phyloP scores from a whole-genome alignment of 306 rosid species.

The Fragaria iinumae region DNA sequence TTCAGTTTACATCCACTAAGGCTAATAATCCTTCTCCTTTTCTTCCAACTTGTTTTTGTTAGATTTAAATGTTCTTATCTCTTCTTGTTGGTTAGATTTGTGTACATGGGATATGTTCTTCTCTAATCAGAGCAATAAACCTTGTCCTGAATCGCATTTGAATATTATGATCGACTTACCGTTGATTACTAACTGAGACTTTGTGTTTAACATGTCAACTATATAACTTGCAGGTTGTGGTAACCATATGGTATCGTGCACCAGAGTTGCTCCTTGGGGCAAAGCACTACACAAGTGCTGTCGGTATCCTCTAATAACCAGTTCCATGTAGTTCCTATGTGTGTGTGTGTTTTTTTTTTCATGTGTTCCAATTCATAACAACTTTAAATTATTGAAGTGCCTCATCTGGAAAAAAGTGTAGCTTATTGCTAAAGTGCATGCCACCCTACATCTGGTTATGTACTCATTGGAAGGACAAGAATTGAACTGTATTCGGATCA shows the following conservation, averaged over 20 bases:
- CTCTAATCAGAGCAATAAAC: neutral
- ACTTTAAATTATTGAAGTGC: no score
- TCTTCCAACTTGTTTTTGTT: neutral
- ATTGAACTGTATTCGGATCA: neutral
- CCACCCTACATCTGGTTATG: neutral
- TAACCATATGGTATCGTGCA: conserved; percentile 99
- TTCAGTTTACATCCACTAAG: neutral
- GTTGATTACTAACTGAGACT: neutral
- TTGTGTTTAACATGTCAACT: neutral
- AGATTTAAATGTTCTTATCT: neutral
- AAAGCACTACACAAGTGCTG: conserved; percentile 98
- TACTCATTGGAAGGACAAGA: neutral
- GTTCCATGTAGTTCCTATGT: neutral
- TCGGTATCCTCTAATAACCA: conserved; percentile 57
- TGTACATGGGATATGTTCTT: neutral
- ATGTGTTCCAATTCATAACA: conserved; percentile 1
- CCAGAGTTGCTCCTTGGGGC: conserved; percentile 99
- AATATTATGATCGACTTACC: neutral
- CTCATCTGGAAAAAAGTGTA: neutral
- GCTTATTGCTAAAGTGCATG: neutral
- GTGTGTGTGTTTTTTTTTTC: neutral
- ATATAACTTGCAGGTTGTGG: conserved; percentile 74
- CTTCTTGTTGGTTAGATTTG: neutral
- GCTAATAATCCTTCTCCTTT: neutral
- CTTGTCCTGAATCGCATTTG: neutral